Percentiles rank a stretch among this genome's conserved stretches.
phyloP scores from a whole-genome alignment of 495 filamentous ascomycete genomes.

The Hyaloscypha bicolor region DNA sequence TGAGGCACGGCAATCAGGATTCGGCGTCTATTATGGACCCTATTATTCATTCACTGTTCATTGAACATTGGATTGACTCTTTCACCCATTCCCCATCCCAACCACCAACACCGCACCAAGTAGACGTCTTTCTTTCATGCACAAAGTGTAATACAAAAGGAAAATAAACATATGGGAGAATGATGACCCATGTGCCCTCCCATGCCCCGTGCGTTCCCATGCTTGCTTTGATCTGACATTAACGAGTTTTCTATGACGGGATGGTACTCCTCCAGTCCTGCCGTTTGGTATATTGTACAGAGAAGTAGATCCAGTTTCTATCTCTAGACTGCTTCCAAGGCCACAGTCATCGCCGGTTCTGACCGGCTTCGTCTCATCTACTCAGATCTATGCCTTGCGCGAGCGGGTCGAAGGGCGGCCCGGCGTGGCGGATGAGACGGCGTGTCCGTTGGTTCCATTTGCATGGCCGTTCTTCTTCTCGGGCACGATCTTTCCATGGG shows the following conservation, averaged over 20 bases:
- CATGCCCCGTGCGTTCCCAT: constrained; percentile 7
- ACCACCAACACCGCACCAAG: neutral
- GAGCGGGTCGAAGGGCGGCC: constrained; percentile 52
- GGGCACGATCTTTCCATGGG: constrained; percentile 34
- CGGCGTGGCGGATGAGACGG: constrained; percentile 40
- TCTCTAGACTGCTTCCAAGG: constrained; percentile 19
- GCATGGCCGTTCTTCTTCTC: constrained; percentile 39
- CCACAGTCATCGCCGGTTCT: constrained; percentile 13
- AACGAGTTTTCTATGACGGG: constrained; percentile 9
- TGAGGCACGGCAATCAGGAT: too few relatives aligned
- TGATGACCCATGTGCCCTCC: neutral
- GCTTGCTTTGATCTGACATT: constrained; percentile 16
- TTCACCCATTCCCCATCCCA: neutral
- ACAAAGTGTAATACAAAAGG: neutral
- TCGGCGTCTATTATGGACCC: neutral
- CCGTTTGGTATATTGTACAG: constrained; percentile 31
- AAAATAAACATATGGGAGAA: neutral
- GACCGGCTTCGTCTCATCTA: neutral
- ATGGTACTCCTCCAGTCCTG: neutral
- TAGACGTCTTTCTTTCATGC: neutral
- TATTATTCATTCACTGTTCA: neutral
- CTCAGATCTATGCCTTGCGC: constrained; percentile 55
- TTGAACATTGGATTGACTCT: neutral
- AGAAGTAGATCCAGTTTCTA: constrained; percentile 28
- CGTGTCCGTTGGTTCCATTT: constrained; percentile 27